Percentiles rank a stretch among this genome's conserved stretches.
phyloP scores from a whole-genome alignment of 345 rosid genomes.

The Rhizophora mangle region DNA sequence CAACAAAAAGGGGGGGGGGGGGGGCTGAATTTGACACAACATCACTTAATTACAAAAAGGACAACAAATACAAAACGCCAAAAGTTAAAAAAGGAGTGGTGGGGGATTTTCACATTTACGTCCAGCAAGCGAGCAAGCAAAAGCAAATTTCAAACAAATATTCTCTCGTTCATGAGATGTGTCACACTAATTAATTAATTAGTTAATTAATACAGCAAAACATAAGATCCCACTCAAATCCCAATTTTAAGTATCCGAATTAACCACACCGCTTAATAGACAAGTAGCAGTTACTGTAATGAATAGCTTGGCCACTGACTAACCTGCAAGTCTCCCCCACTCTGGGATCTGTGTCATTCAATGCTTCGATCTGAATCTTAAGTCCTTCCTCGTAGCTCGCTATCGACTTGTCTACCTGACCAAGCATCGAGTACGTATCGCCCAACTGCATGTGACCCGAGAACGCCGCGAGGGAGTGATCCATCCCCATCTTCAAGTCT shows the following conservation, averaged over 20 bases:
- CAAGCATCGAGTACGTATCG: constrained; percentile 92
- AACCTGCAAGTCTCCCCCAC: constrained; percentile 99
- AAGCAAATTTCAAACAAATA: background rate
- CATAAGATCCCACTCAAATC: background rate
- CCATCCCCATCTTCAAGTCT: constrained; percentile 60
- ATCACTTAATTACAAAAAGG: background rate
- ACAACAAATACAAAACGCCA: background rate
- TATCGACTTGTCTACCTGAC: constrained; percentile 83
- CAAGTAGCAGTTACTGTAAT: background rate
- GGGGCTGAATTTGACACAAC: background rate
- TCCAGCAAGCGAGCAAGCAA: background rate
- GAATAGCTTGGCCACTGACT: background rate
- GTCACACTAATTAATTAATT: background rate
- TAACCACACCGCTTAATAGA: background rate
- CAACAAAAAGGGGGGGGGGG: too few relatives aligned
- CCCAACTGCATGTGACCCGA: constrained; percentile 98
- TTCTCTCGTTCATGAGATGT: background rate
- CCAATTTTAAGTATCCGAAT: background rate
- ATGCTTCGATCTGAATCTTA: constrained; percentile 89
- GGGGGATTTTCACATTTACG: too few relatives aligned
- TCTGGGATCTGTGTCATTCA: constrained; percentile 92
- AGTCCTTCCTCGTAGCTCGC: constrained; percentile 81
- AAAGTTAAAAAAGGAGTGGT: background rate
- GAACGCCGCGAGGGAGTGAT: constrained; percentile 87
- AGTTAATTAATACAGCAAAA: too few relatives aligned